phyloP scores from a whole-genome alignment of 768 basidiomycete genomes.

The Rickenella mellea region DNA sequence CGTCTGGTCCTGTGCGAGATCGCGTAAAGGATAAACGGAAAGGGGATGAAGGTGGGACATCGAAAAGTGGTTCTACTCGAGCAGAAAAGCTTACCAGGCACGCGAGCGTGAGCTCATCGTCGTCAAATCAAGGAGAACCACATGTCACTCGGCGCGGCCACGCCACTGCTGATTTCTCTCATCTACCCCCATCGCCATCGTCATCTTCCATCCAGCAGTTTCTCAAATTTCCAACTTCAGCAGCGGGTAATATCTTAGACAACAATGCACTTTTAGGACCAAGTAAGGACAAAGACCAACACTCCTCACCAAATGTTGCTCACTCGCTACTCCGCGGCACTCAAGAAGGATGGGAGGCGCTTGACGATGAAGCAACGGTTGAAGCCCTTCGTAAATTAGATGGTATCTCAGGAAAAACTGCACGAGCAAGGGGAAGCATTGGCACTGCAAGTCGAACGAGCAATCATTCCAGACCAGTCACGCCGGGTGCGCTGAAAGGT shows the following conservation, averaged over 20 bases:
- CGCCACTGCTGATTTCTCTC: constrained; percentile 68
- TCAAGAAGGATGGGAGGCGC: constrained; percentile 82
- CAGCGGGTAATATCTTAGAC: too few species aligned
- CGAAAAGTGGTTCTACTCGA: constrained; percentile 1
- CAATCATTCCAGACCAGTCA: constrained; percentile 61
- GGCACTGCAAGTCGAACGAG: constrained; percentile 59
- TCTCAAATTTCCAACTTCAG: constrained; percentile 26
- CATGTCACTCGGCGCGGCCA: constrained; percentile 49
- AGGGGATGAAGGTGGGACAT: neutral
- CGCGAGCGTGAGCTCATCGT: constrained; percentile 58
- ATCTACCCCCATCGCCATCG: constrained; percentile 84
- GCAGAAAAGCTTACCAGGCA: constrained; percentile 51
- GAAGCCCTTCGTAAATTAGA: constrained; percentile 91
- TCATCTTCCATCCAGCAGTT: constrained; percentile 85
- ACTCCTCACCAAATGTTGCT: constrained; percentile 58
- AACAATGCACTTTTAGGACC: too few species aligned
- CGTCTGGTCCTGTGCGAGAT: constrained; percentile 11
- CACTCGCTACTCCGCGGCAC: constrained; percentile 81
- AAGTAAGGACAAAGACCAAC: constrained; percentile 7
- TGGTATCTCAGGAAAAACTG: constrained; percentile 69
- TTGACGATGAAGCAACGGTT: constrained; percentile 82
- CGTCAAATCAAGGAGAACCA: constrained; percentile 45
- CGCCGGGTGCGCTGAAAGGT: constrained; percentile 52
- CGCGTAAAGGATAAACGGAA: constrained; percentile 4
- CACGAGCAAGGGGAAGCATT: constrained; percentile 70